Evolutionary conservation across 805 yeast species (phyloP).

Genomic region (Teunomyces funiuensis): DNA sequence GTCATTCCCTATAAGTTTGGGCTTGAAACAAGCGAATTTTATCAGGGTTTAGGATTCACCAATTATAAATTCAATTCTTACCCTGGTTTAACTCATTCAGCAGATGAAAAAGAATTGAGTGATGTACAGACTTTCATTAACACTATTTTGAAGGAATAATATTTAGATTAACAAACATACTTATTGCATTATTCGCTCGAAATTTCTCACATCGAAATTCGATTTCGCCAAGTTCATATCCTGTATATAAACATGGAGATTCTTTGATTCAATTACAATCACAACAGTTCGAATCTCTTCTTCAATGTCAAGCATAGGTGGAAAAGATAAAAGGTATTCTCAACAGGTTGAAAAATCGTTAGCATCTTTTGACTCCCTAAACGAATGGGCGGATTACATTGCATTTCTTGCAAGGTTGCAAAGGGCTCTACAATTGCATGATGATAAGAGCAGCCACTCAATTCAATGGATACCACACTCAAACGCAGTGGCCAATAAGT

Average conservation of each 20-base stretch:
- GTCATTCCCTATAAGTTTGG: constrained; percentile 50
- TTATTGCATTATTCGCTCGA: too few species aligned
- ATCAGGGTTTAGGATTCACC: constrained; percentile 46
- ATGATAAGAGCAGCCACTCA: constrained; percentile 24
- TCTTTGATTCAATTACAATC: not conserved
- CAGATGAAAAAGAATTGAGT: constrained; percentile 62
- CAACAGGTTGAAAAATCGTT: constrained; percentile 73
- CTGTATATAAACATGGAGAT: constrained; percentile 1
- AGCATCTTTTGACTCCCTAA: constrained; percentile 72
- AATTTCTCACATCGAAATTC: too few species aligned
- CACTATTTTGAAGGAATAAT: constrained; percentile 13
- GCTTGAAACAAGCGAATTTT: constrained; percentile 42
- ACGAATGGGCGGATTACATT: constrained; percentile 98
- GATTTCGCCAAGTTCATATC: too few species aligned
- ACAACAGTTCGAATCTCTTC: constrained; percentile 17
- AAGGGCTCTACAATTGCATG: constrained; percentile 54
- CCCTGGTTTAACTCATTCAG: constrained; percentile 65
- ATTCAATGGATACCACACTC: constrained; percentile 62
- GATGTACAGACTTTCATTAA: constrained; percentile 45
- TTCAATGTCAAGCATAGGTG: not conserved
- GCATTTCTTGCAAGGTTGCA: constrained; percentile 79
- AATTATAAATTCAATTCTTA: constrained; percentile 51
- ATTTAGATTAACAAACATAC: too few species aligned
- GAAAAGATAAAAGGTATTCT: constrained; percentile 64
- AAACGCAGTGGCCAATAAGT: constrained; percentile 61